phyloP scores from a whole-genome alignment of 208 protist species.

The Cochliopodium minus region DNA sequence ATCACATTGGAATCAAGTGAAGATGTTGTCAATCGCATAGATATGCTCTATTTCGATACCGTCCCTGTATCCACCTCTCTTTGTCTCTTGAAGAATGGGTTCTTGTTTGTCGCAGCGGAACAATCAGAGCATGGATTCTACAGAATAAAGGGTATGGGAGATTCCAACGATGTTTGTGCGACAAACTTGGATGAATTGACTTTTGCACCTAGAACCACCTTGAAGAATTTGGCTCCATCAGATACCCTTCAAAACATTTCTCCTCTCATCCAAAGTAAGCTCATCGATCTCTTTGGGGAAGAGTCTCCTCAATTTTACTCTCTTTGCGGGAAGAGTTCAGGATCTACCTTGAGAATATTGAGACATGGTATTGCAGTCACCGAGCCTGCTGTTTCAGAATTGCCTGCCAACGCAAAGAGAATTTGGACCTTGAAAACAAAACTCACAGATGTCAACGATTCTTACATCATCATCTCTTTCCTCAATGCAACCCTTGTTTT shows the following conservation, averaged over 20 bases:
- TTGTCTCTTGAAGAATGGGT: constrained; percentile 70
- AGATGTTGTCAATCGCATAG: constrained; percentile 36
- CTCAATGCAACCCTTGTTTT: constrained; percentile 58
- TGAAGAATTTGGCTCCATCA: not conserved
- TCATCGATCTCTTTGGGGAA: constrained; percentile 37
- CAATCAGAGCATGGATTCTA: constrained; percentile 75
- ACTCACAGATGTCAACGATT: constrained; percentile 15
- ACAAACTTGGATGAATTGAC: constrained; percentile 7
- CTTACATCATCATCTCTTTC: constrained; percentile 72
- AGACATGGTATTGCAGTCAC: constrained; percentile 52
- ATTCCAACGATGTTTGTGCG: constrained; percentile 25
- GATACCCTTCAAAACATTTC: constrained; percentile 1
- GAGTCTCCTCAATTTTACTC: constrained; percentile 45
- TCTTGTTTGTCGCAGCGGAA: constrained; percentile 83
- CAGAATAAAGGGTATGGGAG: constrained; percentile 63
- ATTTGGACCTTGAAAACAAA: constrained; percentile 12
- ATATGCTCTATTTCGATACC: constrained; percentile 90
- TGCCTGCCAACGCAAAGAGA: constrained; percentile 30
- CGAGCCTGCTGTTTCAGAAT: constrained; percentile 38
- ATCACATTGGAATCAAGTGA: constrained; percentile 59
- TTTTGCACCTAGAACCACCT: not conserved
- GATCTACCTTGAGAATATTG: constrained; percentile 46
- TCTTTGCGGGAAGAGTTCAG: constrained; percentile 42
- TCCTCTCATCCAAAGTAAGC: constrained; percentile 45
- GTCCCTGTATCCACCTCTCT: constrained; percentile 63